Conservation (phyloP, 768 basidiomycete species). For the Boletellus ananiceps region DNA sequence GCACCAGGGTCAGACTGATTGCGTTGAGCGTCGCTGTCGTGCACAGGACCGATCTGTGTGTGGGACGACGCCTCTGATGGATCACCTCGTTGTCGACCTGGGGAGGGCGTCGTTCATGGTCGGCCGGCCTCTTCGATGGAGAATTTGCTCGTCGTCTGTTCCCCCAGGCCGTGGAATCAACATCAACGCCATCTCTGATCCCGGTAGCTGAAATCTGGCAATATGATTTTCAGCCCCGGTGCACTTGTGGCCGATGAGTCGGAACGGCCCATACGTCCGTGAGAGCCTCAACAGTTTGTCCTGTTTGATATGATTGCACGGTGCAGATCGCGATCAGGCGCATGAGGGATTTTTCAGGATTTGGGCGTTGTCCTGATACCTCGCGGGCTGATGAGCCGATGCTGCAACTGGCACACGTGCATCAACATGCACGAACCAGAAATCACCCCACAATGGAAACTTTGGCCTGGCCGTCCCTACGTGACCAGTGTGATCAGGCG, state of each 20-base stretch:
- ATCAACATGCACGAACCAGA: slow-evolving; percentile 14
- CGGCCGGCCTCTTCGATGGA: background rate
- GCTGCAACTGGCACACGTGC: slow-evolving; percentile 20
- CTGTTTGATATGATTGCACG: slow-evolving; percentile 20
- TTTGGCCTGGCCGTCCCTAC: slow-evolving; percentile 12
- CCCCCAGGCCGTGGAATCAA: slow-evolving; percentile 11
- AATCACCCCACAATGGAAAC: slow-evolving; percentile 6
- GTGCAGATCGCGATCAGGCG: slow-evolving; percentile 21
- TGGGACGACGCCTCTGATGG: slow-evolving; percentile 1
- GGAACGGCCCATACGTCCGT: slow-evolving; percentile 23
- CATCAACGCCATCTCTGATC: slow-evolving; percentile 21
- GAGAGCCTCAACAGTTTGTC: slow-evolving; percentile 16
- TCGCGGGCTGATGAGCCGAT: slow-evolving; percentile 10
- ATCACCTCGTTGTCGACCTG: background rate
- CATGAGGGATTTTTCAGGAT: slow-evolving; percentile 20
- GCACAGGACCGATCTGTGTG: slow-evolving; percentile 1
- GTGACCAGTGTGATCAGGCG: slow-evolving; percentile 9
- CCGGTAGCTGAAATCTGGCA: slow-evolving; percentile 17
- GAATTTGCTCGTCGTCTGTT: slow-evolving; percentile 4
- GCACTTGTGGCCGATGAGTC: slow-evolving; percentile 13
- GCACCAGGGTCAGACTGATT: slow-evolving; percentile 15
- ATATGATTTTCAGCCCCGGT: slow-evolving; percentile 20
- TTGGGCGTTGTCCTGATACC: slow-evolving; percentile 18
- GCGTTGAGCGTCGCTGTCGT: slow-evolving; percentile 6
- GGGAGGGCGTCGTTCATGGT: background rate